phyloP scores from a whole-genome alignment of 495 filamentous ascomycete species.

The Tuber magnatum region DNA sequence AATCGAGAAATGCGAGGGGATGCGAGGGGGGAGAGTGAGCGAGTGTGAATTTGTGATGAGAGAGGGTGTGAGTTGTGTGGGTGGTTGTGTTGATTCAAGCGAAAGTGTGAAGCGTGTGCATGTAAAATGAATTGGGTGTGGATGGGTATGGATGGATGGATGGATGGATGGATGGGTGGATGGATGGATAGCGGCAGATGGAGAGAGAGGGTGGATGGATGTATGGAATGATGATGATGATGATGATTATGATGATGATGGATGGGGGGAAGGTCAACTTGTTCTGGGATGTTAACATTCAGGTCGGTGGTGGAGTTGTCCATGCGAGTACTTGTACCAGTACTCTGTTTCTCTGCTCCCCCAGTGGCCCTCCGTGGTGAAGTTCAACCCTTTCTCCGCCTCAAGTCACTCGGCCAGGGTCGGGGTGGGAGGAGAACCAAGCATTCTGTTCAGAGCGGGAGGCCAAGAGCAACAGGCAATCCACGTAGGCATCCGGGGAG shows the following conservation, averaged over 20 bases:
- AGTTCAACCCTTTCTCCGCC: not conserved
- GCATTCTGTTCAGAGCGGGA: constrained; percentile 1
- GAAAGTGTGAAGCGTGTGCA: not conserved
- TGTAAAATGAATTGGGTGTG: not conserved
- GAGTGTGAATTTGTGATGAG: not conserved
- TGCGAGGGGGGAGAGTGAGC: not conserved
- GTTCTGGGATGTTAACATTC: not conserved
- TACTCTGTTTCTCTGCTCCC: not conserved
- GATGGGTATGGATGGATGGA: not conserved
- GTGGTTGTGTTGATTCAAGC: not conserved
- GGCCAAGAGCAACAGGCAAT: not conserved
- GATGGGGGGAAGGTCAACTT: not conserved
- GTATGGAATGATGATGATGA: too few species aligned
- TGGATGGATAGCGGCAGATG: not conserved
- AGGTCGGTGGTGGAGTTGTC: not conserved
- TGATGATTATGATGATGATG: too few species aligned
- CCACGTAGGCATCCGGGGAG: not conserved
- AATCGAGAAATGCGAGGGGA: not conserved
- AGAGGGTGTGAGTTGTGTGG: not conserved
- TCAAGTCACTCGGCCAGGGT: not conserved
- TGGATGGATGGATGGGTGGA: not conserved
- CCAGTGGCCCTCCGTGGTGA: not conserved
- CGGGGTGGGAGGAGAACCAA: not conserved
- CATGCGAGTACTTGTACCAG: not conserved
- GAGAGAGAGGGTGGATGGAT: not conserved